phyloP scores from a whole-genome alignment of 306 rosid species.

The Dalbergia oliveri region DNA sequence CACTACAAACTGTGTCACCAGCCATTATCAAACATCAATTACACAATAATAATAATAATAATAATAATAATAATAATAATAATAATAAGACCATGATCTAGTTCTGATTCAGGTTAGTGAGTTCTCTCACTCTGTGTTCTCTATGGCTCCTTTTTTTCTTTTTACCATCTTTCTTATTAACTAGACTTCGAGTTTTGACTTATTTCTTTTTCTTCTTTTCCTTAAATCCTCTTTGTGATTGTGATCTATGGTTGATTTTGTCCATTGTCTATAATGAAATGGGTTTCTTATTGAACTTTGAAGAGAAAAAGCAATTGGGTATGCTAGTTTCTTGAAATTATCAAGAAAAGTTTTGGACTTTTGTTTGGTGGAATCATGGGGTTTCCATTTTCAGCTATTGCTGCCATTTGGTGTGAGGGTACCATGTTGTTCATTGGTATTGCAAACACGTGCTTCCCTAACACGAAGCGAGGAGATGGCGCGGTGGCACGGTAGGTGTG shows the following conservation, averaged over 20 bases:
- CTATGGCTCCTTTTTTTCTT: slow-evolving; percentile 1
- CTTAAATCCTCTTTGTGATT: slow-evolving; percentile 19
- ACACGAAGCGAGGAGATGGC: no score
- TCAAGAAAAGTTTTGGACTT: slow-evolving; percentile 28
- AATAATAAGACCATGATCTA: slow-evolving; percentile 17
- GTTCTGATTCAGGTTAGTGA: slow-evolving; percentile 45
- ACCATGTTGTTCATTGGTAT: slow-evolving; percentile 56
- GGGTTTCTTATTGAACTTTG: no score
- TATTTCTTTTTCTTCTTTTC: slow-evolving; percentile 3
- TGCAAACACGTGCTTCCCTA: slow-evolving; percentile 35
- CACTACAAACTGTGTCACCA: neutral
- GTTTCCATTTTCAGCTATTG: slow-evolving; percentile 53
- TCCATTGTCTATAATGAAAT: neutral
- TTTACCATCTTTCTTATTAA: neutral
- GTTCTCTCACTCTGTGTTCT: no score
- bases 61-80: neutral
- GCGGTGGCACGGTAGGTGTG: no score
- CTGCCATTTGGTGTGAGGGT: slow-evolving; percentile 56
- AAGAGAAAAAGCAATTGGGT: neutral
- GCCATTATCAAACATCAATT: neutral
- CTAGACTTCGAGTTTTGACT: slow-evolving; percentile 9
- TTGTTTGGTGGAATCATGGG: slow-evolving; percentile 54
- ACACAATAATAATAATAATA: no score
- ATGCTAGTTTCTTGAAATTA: slow-evolving; percentile 5
- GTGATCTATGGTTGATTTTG: slow-evolving; percentile 39